Percentiles rank a stretch among this genome's conserved stretches.
These are phyloP conservation scores for Geoglossum glabrum DNA, from an alignment of 495 filamentous ascomycete genomes.

Conservation along the genomic window DNA sequence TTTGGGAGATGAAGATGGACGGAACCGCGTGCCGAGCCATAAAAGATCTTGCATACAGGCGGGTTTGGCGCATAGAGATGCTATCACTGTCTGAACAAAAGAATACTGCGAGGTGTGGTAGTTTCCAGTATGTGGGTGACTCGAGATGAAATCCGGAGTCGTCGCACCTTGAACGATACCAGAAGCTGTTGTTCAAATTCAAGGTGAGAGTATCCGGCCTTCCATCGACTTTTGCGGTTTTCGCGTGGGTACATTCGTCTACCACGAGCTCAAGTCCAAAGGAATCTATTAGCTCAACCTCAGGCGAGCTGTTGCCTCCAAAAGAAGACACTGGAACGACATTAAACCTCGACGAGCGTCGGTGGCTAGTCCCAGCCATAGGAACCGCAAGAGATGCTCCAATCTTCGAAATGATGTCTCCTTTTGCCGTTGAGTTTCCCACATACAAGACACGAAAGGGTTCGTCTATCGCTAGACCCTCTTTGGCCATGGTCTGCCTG, in stretches of 20 bases:
- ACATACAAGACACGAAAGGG: slow-evolving; percentile 53
- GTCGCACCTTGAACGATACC: slow-evolving; percentile 17
- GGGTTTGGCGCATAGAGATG: slow-evolving; percentile 25
- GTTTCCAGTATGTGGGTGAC: slow-evolving; percentile 33
- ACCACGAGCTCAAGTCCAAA: slow-evolving; percentile 49
- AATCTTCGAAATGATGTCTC: slow-evolving; percentile 56
- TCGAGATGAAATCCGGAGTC: slow-evolving; percentile 28
- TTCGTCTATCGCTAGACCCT: slow-evolving; percentile 38
- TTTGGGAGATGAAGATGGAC: slow-evolving; percentile 45
- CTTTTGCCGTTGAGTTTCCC: slow-evolving; percentile 38
- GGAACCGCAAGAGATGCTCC: slow-evolving; percentile 38
- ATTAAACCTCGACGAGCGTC: slow-evolving; percentile 43
- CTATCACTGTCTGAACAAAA: slow-evolving; percentile 40
- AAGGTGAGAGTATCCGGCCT: slow-evolving; percentile 30
- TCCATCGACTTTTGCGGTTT: slow-evolving; percentile 21
- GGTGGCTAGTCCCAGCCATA: slow-evolving; percentile 24
- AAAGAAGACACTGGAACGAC: slow-evolving; percentile 56
- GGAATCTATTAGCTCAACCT: slow-evolving; percentile 54
- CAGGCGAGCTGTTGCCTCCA: slow-evolving; percentile 40
- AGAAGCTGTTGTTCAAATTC: slow-evolving; percentile 25
- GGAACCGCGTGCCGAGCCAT: slow-evolving; percentile 46
- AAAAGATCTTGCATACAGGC: slow-evolving; percentile 35
- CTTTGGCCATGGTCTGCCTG: slow-evolving; percentile 51
- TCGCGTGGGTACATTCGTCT: slow-evolving; percentile 44
- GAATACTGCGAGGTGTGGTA: slow-evolving; percentile 53